A percentile compares a stretch with the other conserved stretches of the same genome.
Conservation (phyloP, 2,329 filamentous ascomycete species). For the Mollisia scopiformis region DNA sequence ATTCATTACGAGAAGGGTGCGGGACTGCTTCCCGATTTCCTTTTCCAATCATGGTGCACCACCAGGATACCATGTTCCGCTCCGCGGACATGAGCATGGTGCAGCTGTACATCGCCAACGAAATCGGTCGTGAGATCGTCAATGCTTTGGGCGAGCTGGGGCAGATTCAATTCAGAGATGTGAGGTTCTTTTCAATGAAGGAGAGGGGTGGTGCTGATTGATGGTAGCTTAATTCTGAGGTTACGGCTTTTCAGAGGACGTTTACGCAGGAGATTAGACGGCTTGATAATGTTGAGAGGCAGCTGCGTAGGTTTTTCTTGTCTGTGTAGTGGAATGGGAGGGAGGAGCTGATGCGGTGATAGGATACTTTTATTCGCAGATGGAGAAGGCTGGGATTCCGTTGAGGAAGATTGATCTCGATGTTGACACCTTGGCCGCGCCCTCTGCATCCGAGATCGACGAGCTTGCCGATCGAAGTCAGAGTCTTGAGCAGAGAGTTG, state of each 20-base stretch:
- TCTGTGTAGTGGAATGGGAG: neutral
- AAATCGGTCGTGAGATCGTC: slow-evolving; percentile 97
- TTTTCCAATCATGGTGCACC: slow-evolving; percentile 61
- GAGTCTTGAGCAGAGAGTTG: slow-evolving; percentile 87
- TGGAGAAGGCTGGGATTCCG: slow-evolving; percentile 87
- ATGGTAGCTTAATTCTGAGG: slow-evolving; percentile 83
- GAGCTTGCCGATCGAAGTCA: slow-evolving; percentile 92
- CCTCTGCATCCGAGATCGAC: slow-evolving; percentile 93
- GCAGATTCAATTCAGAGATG: slow-evolving; percentile 95
- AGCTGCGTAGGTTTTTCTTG: slow-evolving; percentile 74
- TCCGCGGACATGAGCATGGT: slow-evolving; percentile 99
- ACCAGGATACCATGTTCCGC: slow-evolving; percentile 95
- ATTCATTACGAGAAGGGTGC: slow-evolving; percentile 23
- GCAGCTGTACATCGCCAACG: slow-evolving; percentile 98
- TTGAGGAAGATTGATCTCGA: slow-evolving; percentile 93
- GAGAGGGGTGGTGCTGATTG: slow-evolving; percentile 27
- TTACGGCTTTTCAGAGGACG: slow-evolving; percentile 93
- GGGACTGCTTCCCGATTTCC: slow-evolving; percentile 22
- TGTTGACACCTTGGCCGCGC: slow-evolving; percentile 80
- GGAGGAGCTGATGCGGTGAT: slow-evolving; percentile 50
- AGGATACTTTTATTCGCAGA: slow-evolving; percentile 95
- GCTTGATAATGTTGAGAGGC: slow-evolving; percentile 96
- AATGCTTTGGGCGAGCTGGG: slow-evolving; percentile 95
- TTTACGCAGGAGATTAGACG: slow-evolving; percentile 98
- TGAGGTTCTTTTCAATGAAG: slow-evolving; percentile 44